These are phyloP conservation scores for Thermochaetoides thermophila DNA, from an alignment of 495 filamentous ascomycete species.

Conservation along the genomic window DNA sequence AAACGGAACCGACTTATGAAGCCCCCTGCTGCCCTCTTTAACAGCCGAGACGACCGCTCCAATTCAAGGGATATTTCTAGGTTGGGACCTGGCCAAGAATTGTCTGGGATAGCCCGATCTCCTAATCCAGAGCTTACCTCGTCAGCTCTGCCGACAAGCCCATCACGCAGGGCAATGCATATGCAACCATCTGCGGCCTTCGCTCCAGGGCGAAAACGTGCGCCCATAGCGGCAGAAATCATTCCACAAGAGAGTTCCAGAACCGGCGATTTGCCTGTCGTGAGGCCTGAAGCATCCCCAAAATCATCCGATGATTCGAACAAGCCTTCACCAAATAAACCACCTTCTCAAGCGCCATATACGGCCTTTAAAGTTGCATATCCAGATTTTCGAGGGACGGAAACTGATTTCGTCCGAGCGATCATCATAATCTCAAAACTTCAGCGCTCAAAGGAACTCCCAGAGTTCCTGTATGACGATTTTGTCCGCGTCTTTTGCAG, in stretches of 20 bases:
- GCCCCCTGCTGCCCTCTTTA: background rate
- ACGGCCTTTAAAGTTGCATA: conserved; percentile 42
- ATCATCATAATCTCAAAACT: conserved; percentile 40
- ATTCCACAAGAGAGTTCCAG: too few species aligned
- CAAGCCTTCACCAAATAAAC: conserved; percentile 10
- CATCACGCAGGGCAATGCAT: too few species aligned
- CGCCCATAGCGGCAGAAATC: too few species aligned
- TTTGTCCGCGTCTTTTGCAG: conserved; percentile 40
- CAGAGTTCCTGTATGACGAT: conserved; percentile 49
- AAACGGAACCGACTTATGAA: conserved; percentile 11
- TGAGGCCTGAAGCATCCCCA: background rate
- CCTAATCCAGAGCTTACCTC: background rate
- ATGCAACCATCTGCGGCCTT: too few species aligned
- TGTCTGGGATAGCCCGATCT: background rate
- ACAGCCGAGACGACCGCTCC: too few species aligned
- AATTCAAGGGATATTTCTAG: too few species aligned
- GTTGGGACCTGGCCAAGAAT: too few species aligned
- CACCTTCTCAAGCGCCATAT: conserved; percentile 19
- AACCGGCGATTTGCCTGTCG: too few species aligned
- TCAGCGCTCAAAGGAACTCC: conserved; percentile 22
- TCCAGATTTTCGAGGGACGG: conserved; percentile 38
- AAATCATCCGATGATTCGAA: conserved; percentile 5
- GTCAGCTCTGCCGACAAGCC: background rate
- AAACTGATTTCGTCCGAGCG: conserved; percentile 37
- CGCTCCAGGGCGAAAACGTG: too few species aligned